Conservation (phyloP, 179 eudicot species). For the Vitellaria paradoxa region DNA sequence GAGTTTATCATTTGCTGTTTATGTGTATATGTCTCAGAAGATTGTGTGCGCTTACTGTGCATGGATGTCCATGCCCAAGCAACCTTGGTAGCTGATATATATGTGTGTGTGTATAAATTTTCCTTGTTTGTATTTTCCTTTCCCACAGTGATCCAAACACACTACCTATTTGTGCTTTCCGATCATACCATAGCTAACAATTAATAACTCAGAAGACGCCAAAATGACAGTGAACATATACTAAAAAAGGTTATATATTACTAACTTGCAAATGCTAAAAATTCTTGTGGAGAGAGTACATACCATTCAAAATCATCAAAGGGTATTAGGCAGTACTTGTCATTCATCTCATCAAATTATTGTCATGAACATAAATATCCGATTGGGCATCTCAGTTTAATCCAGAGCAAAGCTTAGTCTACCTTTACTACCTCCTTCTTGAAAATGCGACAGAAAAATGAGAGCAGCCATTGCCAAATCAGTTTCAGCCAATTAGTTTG, state of each 20-base stretch:
- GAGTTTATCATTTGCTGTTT: constrained; percentile 89
- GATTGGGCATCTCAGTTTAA: neutral
- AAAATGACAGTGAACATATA: neutral
- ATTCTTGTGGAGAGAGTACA: neutral
- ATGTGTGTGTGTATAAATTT: no score
- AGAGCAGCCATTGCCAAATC: constrained; percentile 74
- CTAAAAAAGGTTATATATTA: neutral
- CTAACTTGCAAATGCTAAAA: neutral
- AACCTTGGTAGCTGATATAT: constrained; percentile 38
- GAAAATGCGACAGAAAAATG: constrained; percentile 55
- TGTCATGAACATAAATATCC: neutral
- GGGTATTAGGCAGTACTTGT: neutral
- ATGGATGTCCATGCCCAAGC: constrained; percentile 62
- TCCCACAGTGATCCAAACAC: neutral
- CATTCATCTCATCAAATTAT: neutral
- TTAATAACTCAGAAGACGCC: neutral
- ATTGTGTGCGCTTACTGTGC: constrained; percentile 87
- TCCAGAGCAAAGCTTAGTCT: constrained; percentile 29
- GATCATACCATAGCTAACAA: no score
- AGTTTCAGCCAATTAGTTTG: constrained; percentile 50
- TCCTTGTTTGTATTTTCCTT: no score
- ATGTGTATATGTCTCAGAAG: constrained; percentile 84
- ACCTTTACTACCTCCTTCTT: constrained; percentile 38
- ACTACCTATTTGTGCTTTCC: neutral
- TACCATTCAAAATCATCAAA: neutral